These are phyloP conservation scores for Sinapis alba DNA, from an alignment of 441 rosid genomes.

Conservation along the genomic window DNA sequence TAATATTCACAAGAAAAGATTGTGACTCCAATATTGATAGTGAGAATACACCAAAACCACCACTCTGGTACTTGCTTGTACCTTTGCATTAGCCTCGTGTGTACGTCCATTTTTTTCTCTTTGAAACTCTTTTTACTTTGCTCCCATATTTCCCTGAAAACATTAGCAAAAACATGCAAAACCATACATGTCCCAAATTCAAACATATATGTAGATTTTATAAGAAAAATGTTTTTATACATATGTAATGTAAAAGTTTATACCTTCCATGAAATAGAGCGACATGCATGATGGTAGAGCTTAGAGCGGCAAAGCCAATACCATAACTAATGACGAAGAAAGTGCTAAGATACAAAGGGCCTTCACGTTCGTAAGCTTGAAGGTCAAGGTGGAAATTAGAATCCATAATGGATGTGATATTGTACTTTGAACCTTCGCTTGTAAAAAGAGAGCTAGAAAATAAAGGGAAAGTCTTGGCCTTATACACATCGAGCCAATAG, in stretches of 20 bases:
- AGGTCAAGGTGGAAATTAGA: conserved; percentile 73
- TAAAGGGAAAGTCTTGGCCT: conserved; percentile 85
- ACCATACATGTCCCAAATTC: not conserved
- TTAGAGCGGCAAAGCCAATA: conserved; percentile 86
- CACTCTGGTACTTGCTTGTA: conserved; percentile 85
- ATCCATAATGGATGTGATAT: conserved; percentile 69
- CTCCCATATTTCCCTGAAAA: conserved; percentile 74
- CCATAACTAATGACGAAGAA: conserved; percentile 89
- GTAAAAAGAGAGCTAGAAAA: conserved; percentile 81
- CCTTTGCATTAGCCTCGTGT: conserved; percentile 70
- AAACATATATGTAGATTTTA: not conserved
- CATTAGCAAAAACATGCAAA: conserved; percentile 3
- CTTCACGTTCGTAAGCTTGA: conserved; percentile 75
- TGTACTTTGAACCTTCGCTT: conserved; percentile 66
- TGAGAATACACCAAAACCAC: conserved; percentile 86
- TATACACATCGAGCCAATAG: conserved; percentile 76
- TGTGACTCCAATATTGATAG: conserved; percentile 60
- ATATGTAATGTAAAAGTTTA: not conserved
- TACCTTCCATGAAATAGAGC: conserved; percentile 90
- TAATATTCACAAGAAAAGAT: conserved; percentile 83
- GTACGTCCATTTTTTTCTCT: conserved; percentile 68
- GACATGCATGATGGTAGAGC: conserved; percentile 85
- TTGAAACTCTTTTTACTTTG: conserved; percentile 76
- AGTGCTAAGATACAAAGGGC: conserved; percentile 85
- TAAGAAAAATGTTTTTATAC: not conserved